Percentiles rank a stretch among this genome's conserved stretches.
Conservation (phyloP, 1,139 yeast genomes). For the Sugiyamaella paludigena region DNA sequence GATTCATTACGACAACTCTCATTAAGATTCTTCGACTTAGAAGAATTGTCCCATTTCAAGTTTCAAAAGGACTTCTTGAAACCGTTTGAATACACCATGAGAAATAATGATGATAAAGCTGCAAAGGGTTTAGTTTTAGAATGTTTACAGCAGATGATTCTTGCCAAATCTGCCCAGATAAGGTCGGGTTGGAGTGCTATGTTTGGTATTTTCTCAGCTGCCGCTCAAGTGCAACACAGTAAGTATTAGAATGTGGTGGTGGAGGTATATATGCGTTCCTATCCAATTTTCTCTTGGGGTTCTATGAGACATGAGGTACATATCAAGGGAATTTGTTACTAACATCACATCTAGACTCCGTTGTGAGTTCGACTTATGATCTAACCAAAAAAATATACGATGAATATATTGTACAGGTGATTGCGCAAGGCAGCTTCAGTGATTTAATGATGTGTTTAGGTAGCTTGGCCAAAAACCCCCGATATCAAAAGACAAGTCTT, state of each 20-base stretch:
- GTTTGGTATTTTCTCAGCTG: constrained; percentile 68
- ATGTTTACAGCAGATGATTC: constrained; percentile 81
- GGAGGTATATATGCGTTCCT: neutral
- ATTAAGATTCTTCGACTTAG: constrained; percentile 87
- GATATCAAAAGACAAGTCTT: constrained; percentile 75
- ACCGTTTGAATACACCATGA: constrained; percentile 82
- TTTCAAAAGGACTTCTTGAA: constrained; percentile 91
- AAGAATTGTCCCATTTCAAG: constrained; percentile 91
- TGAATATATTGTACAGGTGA: constrained; percentile 61
- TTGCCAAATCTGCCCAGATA: constrained; percentile 69
- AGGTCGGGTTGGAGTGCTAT: constrained; percentile 96
- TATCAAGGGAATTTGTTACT: neutral
- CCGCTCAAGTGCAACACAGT: constrained; percentile 50
- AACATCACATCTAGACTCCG: constrained; percentile 29
- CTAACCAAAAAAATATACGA: constrained; percentile 62
- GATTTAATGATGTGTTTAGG: constrained; percentile 76
- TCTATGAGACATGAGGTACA: too few species aligned
- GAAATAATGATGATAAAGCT: constrained; percentile 62
- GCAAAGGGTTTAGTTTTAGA: constrained; percentile 90
- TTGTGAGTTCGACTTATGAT: constrained; percentile 62
- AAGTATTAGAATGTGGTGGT: constrained; percentile 9
- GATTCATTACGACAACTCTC: constrained; percentile 93
- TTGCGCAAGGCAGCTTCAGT: constrained; percentile 70
- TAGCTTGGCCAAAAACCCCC: constrained; percentile 78
- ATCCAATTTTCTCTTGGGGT: too few species aligned